A percentile compares a stretch with the other conserved stretches of the same genome.
phyloP scores from a whole-genome alignment of 257 asterid genomes.

The Scutellaria baicalensis region DNA sequence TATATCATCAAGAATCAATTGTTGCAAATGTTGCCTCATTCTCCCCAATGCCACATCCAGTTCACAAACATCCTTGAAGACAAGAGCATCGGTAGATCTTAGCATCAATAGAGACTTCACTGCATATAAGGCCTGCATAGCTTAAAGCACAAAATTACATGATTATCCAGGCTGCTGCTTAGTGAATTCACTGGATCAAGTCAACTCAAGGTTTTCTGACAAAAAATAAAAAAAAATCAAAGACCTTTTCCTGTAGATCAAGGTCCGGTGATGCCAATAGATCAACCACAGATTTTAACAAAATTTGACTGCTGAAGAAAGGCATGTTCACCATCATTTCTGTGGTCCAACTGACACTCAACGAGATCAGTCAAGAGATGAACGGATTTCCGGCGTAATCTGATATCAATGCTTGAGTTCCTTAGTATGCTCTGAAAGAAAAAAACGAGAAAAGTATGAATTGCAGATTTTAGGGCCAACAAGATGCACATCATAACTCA shows the following conservation, averaged over 20 bases:
- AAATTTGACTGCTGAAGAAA: conserved; percentile 42
- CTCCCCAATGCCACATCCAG: conserved; percentile 45
- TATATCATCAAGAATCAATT: conserved; percentile 33
- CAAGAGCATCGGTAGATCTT: conserved; percentile 35
- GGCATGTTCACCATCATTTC: conserved; percentile 24
- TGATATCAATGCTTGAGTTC: conserved; percentile 59
- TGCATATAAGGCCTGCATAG: conserved; percentile 61
- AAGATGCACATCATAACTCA: conserved; percentile 4
- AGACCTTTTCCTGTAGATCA: conserved; percentile 92
- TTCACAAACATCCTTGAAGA: conserved; percentile 50
- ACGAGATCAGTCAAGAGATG: conserved; percentile 65
- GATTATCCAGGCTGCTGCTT: not conserved
- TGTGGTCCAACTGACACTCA: conserved; percentile 40
- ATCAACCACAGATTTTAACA: conserved; percentile 65
- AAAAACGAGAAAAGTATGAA: not conserved
- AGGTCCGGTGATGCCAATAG: conserved; percentile 49
- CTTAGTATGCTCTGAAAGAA: conserved; percentile 55
- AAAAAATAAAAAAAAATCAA: not conserved
- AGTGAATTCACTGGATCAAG: too few species aligned
- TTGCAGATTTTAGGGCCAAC: conserved; percentile 1
- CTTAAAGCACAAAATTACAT: conserved; percentile 4
- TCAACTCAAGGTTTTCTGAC: too few species aligned
- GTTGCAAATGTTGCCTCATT: conserved; percentile 45
- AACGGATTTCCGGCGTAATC: conserved; percentile 59
- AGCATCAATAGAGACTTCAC: conserved; percentile 53